Conservation (phyloP, 768 basidiomycete genomes). For the Macrolepiota dolichaula region DNA sequence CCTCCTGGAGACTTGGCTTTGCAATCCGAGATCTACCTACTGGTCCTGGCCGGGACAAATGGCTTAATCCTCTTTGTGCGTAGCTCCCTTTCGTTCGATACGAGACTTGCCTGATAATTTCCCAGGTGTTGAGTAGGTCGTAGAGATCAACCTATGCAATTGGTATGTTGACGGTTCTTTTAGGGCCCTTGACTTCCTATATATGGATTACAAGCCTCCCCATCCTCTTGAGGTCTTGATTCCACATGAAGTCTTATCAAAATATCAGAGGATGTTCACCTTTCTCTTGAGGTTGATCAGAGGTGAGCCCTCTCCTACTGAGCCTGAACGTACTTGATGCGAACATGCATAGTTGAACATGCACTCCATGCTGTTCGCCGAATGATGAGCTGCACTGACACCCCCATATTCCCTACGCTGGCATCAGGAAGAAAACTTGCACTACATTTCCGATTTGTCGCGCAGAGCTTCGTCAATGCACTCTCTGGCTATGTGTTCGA, state of each 20-base stretch:
- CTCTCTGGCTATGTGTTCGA: slow-evolving; percentile 75
- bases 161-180: slow-evolving; percentile 1
- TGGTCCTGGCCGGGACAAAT: slow-evolving; percentile 64
- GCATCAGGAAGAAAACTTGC: slow-evolving; percentile 49
- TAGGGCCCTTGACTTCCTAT: slow-evolving; percentile 86
- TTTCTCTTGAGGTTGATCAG: slow-evolving; percentile 76
- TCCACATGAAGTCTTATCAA: slow-evolving; percentile 66
- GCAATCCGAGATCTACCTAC: slow-evolving; percentile 72
- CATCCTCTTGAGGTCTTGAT: slow-evolving; percentile 73
- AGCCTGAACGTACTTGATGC: slow-evolving; percentile 6
- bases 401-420: slow-evolving; percentile 58
- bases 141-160: not conserved
- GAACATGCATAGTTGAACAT: slow-evolving; percentile 50
- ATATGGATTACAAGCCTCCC: slow-evolving; percentile 89
- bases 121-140: slow-evolving; percentile 46
- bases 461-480: slow-evolving; percentile 65
- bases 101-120: slow-evolving; percentile 1
- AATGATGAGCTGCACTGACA: slow-evolving; percentile 42
- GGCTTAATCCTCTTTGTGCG: slow-evolving; percentile 82
- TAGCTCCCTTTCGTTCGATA: slow-evolving; percentile 13
- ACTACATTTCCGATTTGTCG: slow-evolving; percentile 69
- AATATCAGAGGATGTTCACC: slow-evolving; percentile 82
- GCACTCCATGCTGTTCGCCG: slow-evolving; percentile 65
- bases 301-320: slow-evolving; percentile 41
- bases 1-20: slow-evolving; percentile 78